These are phyloP conservation scores for Lactarius sanguifluus DNA, from an alignment of 768 basidiomycete genomes.

Conservation along the genomic window DNA sequence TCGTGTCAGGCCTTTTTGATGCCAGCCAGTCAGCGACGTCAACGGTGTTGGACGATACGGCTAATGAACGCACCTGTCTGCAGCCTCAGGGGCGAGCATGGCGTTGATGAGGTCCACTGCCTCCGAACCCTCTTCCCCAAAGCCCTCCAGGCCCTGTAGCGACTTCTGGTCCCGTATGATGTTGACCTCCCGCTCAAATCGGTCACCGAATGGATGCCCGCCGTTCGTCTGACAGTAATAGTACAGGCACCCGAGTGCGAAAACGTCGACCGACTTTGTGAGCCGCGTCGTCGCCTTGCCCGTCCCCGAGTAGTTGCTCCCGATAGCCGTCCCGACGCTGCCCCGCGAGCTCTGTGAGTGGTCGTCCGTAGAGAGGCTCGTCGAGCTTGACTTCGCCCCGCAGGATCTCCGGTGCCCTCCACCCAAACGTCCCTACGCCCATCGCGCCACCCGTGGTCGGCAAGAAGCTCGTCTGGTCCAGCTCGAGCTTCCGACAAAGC, in stretches of 20 bases:
- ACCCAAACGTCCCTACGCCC: constrained; percentile 92
- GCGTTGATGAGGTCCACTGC: constrained; percentile 73
- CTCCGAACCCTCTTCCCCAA: constrained; percentile 94
- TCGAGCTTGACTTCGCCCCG: constrained; percentile 93
- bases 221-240: constrained; percentile 91
- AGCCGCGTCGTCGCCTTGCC: constrained; percentile 59
- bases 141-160: constrained; percentile 67
- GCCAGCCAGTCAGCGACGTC: constrained; percentile 1
- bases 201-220: constrained; percentile 90
- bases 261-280: constrained; percentile 96
- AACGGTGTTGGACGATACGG: background rate
- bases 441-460: constrained; percentile 88
- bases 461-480: constrained; percentile 95
- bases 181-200: constrained; percentile 91
- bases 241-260: constrained; percentile 93
- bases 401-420: constrained; percentile 96
- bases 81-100: constrained; percentile 81
- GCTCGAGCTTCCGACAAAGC: constrained; percentile 90
- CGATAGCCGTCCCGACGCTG: constrained; percentile 54
- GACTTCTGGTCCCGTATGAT: constrained; percentile 81
- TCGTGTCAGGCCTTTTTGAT: constrained; percentile 79
- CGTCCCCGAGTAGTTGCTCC: constrained; percentile 36
- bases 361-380: constrained; percentile 62
- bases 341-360: constrained; percentile 66
- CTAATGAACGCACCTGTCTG: constrained; percentile 52